Conservation (phyloP, 176 grass and related monocot genomes). For the Cenchrus fungigraminus region DNA sequence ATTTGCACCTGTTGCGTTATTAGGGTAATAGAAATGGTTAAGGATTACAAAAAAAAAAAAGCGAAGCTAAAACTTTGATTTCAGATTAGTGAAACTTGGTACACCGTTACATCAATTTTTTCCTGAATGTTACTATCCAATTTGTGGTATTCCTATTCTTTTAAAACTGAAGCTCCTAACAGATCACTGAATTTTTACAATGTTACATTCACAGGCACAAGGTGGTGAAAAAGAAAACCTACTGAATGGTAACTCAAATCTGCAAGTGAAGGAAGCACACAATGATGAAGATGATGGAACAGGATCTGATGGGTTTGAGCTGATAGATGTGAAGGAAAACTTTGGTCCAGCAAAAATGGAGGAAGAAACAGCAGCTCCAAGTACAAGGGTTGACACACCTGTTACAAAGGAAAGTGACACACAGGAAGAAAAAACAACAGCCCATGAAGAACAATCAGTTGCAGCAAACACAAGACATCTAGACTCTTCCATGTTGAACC, state of each 20-base stretch:
- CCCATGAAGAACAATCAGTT: constrained; percentile 45
- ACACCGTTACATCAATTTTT: background rate
- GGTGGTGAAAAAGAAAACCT: constrained; percentile 48
- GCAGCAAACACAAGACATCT: constrained; percentile 31
- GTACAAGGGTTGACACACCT: background rate
- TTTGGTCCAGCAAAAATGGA: constrained; percentile 40
- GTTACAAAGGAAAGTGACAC: constrained; percentile 25
- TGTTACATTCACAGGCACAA: constrained; percentile 48
- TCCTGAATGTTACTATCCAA: background rate
- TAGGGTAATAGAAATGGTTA: background rate
- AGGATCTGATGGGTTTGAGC: constrained; percentile 76
- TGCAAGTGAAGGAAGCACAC: constrained; percentile 48
- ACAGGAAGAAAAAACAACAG: constrained; percentile 41
- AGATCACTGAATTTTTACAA: constrained; percentile 32
- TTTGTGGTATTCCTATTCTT: background rate
- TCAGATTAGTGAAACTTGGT: background rate
- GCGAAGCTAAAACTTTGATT: background rate
- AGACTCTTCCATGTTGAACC: constrained; percentile 51
- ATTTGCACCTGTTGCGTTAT: constrained; percentile 13
- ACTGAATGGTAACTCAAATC: constrained; percentile 47
- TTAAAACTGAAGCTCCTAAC: constrained; percentile 17
- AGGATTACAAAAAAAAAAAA: background rate
- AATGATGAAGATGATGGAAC: constrained; percentile 72
- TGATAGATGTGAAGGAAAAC: constrained; percentile 60
- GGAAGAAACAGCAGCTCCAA: constrained; percentile 36